These are phyloP conservation scores for Hsuehochloa calcarea DNA, from an alignment of 176 grass and related monocot genomes.

Conservation along the genomic window DNA sequence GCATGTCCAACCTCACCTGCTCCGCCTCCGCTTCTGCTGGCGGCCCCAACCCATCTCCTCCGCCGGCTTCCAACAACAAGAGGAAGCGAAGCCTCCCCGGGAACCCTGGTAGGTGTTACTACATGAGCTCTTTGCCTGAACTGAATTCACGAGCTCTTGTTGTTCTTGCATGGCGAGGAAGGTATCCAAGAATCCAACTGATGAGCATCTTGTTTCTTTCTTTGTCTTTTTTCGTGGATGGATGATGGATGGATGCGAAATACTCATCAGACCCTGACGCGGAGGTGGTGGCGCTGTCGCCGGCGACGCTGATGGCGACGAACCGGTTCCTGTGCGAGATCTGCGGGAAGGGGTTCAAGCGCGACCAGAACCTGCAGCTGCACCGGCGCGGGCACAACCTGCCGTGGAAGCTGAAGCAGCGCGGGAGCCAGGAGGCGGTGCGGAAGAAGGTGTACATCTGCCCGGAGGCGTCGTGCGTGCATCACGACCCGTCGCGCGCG, in stretches of 20 bases:
- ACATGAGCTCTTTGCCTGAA: neutral
- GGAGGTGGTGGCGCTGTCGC: constrained; percentile 90
- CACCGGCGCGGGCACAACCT: constrained; percentile 97
- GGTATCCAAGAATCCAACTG: neutral
- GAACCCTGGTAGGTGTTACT: constrained; percentile 59
- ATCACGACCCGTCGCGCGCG: constrained; percentile 80
- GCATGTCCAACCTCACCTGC: constrained; percentile 61
- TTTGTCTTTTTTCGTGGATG: neutral
- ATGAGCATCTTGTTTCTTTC: neutral
- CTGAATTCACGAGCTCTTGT: neutral
- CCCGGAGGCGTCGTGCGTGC: constrained; percentile 77
- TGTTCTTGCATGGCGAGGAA: neutral
- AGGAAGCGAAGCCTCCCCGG: constrained; percentile 88
- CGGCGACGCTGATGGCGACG: constrained; percentile 93
- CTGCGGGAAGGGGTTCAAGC: constrained; percentile 95
- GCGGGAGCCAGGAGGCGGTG: constrained; percentile 43
- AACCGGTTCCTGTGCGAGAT: constrained; percentile 96
- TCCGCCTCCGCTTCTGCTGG: constrained; percentile 10
- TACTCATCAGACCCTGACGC: constrained; percentile 65
- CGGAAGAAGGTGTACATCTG: constrained; percentile 86
- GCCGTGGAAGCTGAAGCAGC: constrained; percentile 98
- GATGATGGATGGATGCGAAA: neutral
- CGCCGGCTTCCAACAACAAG: constrained; percentile 50
- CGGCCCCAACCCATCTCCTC: neutral
- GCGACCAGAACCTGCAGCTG: constrained; percentile 98